Conservation (phyloP, 2,329 filamentous ascomycete genomes). For the Thielaviopsis euricoi region DNA sequence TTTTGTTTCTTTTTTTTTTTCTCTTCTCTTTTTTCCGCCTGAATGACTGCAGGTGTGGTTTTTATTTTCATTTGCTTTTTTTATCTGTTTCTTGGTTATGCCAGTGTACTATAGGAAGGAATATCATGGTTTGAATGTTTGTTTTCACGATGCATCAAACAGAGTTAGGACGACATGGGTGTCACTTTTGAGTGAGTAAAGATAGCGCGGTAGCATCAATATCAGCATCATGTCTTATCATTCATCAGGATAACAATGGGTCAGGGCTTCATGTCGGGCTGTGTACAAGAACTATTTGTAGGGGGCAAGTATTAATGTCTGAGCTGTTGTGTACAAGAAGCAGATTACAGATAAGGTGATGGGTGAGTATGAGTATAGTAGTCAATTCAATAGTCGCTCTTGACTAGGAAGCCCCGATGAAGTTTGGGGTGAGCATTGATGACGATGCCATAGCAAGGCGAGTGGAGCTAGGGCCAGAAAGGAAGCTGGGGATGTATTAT, state of each 20-base stretch:
- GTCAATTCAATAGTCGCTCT: neutral
- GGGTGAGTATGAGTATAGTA: too few species aligned
- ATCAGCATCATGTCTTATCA: neutral
- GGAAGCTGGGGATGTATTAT: neutral
- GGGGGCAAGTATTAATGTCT: too few species aligned
- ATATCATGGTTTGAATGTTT: conserved; percentile 2
- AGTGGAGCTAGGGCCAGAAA: neutral
- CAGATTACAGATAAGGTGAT: too few species aligned
- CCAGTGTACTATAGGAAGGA: conserved; percentile 9
- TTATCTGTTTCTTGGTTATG: neutral
- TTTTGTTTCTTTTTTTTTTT: conserved; percentile 4
- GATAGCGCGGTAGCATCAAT: neutral
- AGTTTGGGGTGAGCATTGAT: neutral
- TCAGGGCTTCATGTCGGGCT: neutral
- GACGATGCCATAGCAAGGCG: neutral
- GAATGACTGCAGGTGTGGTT: neutral
- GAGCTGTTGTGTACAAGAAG: too few species aligned
- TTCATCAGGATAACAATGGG: neutral
- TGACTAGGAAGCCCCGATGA: neutral
- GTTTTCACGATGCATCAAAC: neutral
- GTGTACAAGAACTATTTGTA: neutral
- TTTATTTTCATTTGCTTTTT: neutral
- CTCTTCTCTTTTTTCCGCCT: neutral
- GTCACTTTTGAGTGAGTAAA: neutral
- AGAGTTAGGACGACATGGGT: neutral